Base-by-base conservation (phyloP, 495 filamentous ascomycete species). In the Xylaria acuta region DNA sequence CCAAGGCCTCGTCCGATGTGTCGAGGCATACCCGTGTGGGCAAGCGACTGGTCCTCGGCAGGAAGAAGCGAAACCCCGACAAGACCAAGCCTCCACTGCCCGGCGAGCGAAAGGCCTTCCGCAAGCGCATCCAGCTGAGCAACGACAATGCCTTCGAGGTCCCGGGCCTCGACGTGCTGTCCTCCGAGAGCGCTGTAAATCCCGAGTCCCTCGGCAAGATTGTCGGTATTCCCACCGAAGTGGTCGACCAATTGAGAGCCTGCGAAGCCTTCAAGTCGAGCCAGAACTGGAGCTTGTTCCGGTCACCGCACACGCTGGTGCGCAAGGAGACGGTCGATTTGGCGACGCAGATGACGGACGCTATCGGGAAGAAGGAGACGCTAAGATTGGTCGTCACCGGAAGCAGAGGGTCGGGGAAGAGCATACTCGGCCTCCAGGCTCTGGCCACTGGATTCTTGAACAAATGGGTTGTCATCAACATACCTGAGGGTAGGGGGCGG, bases 91-190 rank as follows among this genome's bases (percentile, higher is more conserved):
- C 87, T 6, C 91, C 93, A 20, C 84, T 82, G 36, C 80, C 87
- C 11, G 96, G 94, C 70, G 94, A 97, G 84, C 90, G 95, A 76
- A 97, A 94, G 81, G 91, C 92, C 30, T 82, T 93, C 75, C 90
- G 94, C 73, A 98, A 97, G 84, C 89, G 92, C 68, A 92, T 99
- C 71, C 90, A 95, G 40, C 88, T 99, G 51, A 96, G 91, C 82
- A 99, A 98, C 82, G 91, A 92, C 76, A 98, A 97, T 84, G 96
- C 96, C 45, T 84, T 97, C 27, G 88, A 89, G 74, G 89, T 97
- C 36, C 78, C 82, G 32, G 91, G 88, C 25, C 82, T 97, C 78
- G 76, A 82, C 73, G 85, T 92, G 25, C 75, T 97, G 54, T 86
- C 83, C 2, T 76, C 82, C 14, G 84, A 89, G 69, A 87, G 82